Evolutionary conservation across 2,329 filamentous ascomycete species (phyloP).

Genomic region (Iodosphaeria phyllophila): DNA sequence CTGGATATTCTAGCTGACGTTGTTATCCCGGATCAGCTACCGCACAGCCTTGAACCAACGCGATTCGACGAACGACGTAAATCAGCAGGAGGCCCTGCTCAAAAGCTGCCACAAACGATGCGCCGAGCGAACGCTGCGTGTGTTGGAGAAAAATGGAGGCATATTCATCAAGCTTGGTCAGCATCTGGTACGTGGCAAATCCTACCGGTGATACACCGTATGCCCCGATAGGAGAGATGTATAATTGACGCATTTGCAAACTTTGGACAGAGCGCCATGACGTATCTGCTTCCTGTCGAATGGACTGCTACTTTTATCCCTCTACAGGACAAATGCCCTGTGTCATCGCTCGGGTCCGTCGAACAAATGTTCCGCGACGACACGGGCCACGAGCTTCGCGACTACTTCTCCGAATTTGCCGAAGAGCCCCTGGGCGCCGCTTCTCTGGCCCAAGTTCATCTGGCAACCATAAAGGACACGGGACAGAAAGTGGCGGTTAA

Average conservation of each 20-base stretch:
- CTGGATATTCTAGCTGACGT: neutral
- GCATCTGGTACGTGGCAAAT: conserved; percentile 58
- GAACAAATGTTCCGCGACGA: conserved; percentile 72
- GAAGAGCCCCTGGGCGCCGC: conserved; percentile 72
- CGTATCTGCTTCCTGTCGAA: conserved; percentile 76
- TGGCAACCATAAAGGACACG: conserved; percentile 64
- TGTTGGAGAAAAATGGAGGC: conserved; percentile 88
- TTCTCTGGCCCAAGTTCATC: conserved; percentile 84
- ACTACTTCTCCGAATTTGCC: conserved; percentile 77
- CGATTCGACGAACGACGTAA: conserved; percentile 40
- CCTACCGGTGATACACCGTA: neutral
- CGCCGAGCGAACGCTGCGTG: conserved; percentile 67
- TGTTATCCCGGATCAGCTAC: conserved; percentile 39
- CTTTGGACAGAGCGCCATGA: conserved; percentile 76
- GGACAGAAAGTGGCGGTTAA: conserved; percentile 88
- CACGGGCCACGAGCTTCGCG: conserved; percentile 58
- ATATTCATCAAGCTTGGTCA: conserved; percentile 98
- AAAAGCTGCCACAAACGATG: conserved; percentile 83
- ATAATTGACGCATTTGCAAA: conserved; percentile 10
- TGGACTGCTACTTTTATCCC: conserved; percentile 96
- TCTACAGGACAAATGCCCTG: conserved; percentile 84
- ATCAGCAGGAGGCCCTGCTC: conserved; percentile 48
- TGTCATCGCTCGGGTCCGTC: conserved; percentile 77
- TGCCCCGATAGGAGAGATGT: neutral
- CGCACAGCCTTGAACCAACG: conserved; percentile 61